Conservation (phyloP, 2,329 filamentous ascomycete genomes). For the Neonectria faginata region DNA sequence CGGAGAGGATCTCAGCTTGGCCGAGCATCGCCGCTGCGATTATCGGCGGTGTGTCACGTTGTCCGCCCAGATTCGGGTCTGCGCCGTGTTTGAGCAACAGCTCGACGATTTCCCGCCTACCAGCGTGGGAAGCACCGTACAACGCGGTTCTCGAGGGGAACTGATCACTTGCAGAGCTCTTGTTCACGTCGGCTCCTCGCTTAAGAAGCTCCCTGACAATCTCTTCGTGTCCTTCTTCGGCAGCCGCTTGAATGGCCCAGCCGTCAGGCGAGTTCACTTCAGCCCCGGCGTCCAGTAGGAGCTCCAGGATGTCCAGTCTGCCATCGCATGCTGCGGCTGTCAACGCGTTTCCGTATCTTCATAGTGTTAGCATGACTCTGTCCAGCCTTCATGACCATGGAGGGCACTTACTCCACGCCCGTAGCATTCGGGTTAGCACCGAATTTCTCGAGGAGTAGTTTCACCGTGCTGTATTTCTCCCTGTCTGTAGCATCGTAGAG, state of each 20-base stretch:
- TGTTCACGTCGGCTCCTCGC: constrained; percentile 4
- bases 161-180: background rate
- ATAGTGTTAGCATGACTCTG: background rate
- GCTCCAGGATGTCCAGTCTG: background rate
- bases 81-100: background rate
- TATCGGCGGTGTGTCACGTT: background rate
- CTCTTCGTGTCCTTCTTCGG: background rate
- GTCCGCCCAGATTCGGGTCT: background rate
- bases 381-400: background rate
- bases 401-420: background rate
- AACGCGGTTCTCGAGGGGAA: background rate
- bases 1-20: background rate
- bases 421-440: constrained; percentile 6
- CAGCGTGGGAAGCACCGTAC: background rate
- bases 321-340: constrained; percentile 3
- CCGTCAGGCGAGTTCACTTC: constrained; percentile 2
- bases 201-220: background rate
- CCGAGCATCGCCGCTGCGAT: background rate
- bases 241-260: background rate
- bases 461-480: background rate
- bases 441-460: background rate
- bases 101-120: background rate
- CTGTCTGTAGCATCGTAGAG: background rate
- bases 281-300: background rate
- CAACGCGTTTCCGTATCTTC: background rate